These are phyloP conservation scores for Pseudonectria buxi DNA, from an alignment of 2,329 filamentous ascomycete species.

Conservation along the genomic window DNA sequence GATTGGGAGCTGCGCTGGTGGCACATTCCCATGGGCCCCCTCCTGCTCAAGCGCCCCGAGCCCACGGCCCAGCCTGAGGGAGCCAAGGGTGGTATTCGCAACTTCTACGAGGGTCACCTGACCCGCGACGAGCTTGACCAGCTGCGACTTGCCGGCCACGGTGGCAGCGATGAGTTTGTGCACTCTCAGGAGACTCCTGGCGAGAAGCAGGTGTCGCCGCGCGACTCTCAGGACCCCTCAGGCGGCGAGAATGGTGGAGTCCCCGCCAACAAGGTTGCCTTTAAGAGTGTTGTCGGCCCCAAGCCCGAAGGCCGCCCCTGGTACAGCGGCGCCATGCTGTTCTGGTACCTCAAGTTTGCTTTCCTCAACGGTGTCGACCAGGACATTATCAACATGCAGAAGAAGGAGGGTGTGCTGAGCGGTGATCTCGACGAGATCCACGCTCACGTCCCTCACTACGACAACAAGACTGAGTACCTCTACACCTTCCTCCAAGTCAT, in stretches of 20 bases:
- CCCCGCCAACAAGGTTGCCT: background rate
- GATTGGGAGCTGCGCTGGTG: slow-evolving; percentile 55
- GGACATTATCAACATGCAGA: slow-evolving; percentile 21
- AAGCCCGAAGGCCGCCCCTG: slow-evolving; percentile 11
- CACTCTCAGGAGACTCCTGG: slow-evolving; percentile 12
- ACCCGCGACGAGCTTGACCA: slow-evolving; percentile 45
- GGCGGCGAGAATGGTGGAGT: slow-evolving; percentile 3
- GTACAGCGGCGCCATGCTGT: slow-evolving; percentile 10
- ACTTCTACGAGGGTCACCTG: slow-evolving; percentile 51
- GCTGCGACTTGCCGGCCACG: slow-evolving; percentile 27
- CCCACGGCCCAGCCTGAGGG: slow-evolving; percentile 58
- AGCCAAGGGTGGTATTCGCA: slow-evolving; percentile 44
- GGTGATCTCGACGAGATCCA: slow-evolving; percentile 50
- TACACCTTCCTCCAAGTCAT: slow-evolving; percentile 56
- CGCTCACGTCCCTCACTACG: slow-evolving; percentile 51
- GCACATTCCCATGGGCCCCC: slow-evolving; percentile 46
- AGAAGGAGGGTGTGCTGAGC: slow-evolving; percentile 42
- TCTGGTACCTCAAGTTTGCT: slow-evolving; percentile 18
- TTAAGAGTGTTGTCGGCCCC: slow-evolving; percentile 12
- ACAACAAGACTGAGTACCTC: slow-evolving; percentile 51
- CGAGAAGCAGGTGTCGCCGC: slow-evolving; percentile 16
- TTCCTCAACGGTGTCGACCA: slow-evolving; percentile 21
- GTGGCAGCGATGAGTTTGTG: slow-evolving; percentile 15
- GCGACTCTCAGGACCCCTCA: background rate
- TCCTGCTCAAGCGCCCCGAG: slow-evolving; percentile 40